These are phyloP conservation scores for Cruciata laevipes DNA, from an alignment of 257 asterid genomes.

Conservation along the genomic window DNA sequence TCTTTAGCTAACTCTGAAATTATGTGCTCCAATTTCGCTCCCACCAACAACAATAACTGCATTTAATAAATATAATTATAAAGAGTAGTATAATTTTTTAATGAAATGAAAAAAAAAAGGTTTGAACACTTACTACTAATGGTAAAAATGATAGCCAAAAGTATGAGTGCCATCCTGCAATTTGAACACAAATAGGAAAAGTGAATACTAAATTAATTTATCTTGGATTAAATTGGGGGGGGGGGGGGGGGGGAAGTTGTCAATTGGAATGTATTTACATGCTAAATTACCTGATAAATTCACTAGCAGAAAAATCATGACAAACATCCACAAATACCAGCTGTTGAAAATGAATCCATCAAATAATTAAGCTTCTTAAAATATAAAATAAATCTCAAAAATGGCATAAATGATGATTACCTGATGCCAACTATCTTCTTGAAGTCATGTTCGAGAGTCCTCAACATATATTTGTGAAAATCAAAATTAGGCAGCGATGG, in stretches of 20 bases:
- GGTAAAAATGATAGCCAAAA: conserved; percentile 92
- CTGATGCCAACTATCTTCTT: conserved; percentile 77
- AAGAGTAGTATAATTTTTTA: too few species aligned
- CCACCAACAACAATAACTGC: conserved; percentile 71
- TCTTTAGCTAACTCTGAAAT: conserved; percentile 39
- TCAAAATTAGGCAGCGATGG: conserved; percentile 42
- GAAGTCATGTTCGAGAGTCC: conserved; percentile 77
- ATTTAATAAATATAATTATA: not conserved
- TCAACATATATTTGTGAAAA: conserved; percentile 64
- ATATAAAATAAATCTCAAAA: not conserved
- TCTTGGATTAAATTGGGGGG: not conserved
- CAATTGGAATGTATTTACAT: not conserved
- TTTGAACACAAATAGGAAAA: not conserved
- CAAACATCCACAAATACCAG: conserved; percentile 92
- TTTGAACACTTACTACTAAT: conserved; percentile 43
- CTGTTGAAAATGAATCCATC: conserved; percentile 33
- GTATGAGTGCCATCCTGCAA: conserved; percentile 89
- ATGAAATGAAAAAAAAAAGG: not conserved
- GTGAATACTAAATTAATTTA: not conserved
- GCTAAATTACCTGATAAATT: conserved; percentile 62
- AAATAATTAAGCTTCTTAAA: not conserved
- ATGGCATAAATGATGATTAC: conserved; percentile 18
- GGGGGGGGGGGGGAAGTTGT: not conserved
- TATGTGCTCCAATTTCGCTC: conserved; percentile 86
- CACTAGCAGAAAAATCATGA: conserved; percentile 63